Percentiles rank a stretch among this genome's conserved stretches.
phyloP scores from a whole-genome alignment of 257 asterid genomes.

The Avicennia marina region DNA sequence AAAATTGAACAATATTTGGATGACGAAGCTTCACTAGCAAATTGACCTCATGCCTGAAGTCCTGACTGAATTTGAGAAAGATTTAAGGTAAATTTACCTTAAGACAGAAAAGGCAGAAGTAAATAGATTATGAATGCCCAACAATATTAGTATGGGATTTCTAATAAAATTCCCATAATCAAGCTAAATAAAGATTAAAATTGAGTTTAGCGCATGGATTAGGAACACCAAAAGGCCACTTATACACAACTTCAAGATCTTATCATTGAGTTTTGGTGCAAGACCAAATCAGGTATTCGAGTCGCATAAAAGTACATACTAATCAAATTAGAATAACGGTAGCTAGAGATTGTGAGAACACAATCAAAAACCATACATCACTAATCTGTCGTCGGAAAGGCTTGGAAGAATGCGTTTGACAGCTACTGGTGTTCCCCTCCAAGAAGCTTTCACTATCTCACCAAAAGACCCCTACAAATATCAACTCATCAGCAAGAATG shows the following conservation, averaged over 20 bases:
- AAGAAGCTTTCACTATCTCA: conserved; percentile 88
- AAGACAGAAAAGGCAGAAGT: too few relatives aligned
- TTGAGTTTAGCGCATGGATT: too few relatives aligned
- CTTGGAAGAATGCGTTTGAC: conserved; percentile 97
- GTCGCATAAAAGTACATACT: neutral
- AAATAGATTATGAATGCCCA: too few relatives aligned
- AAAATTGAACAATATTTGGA: conserved; percentile 98
- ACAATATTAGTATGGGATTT: too few relatives aligned
- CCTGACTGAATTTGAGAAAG: too few relatives aligned
- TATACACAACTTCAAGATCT: neutral
- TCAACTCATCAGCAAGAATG: conserved; percentile 28
- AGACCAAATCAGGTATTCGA: conserved; percentile 13
- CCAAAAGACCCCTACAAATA: conserved; percentile 94
- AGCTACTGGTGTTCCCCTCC: conserved; percentile 99
- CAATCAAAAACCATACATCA: conserved; percentile 54
- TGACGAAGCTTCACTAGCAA: conserved; percentile 96
- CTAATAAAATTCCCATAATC: too few relatives aligned
- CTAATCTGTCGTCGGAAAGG: conserved; percentile 96
- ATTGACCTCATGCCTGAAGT: too few relatives aligned
- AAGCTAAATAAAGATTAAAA: too few relatives aligned
- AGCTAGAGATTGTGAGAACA: conserved; percentile 14
- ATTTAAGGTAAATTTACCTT: too few relatives aligned
- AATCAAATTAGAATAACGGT: neutral
- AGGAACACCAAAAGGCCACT: neutral
- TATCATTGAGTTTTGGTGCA: conserved; percentile 9